Conservation (phyloP, 192 early-diverging fungal genomes). For the Entophlyctis luteolus region DNA sequence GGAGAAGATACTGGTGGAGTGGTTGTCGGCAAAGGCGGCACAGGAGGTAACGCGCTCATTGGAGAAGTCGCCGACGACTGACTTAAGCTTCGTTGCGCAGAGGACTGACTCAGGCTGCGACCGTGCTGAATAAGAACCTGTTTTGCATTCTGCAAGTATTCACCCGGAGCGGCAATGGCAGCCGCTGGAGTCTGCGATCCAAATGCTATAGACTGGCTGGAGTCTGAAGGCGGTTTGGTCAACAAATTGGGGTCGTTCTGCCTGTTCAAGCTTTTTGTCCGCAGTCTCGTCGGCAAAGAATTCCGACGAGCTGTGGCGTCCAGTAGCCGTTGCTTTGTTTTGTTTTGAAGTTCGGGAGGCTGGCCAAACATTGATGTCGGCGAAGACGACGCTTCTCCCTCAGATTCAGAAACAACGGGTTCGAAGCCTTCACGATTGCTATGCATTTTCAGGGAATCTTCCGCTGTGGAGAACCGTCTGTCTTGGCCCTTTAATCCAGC, state of each 20-base stretch:
- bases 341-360: constrained; percentile 6
- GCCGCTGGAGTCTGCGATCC: constrained; percentile 1
- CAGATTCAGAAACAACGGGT: background rate
- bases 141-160: constrained; percentile 34
- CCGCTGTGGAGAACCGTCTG: background rate
- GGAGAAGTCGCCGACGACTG: background rate
- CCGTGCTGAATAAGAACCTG: constrained; percentile 22
- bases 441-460: background rate
- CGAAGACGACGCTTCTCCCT: background rate
- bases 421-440: background rate
- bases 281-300: constrained; percentile 38
- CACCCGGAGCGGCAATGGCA: constrained; percentile 5
- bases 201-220: no score
- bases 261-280: constrained; percentile 36
- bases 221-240: background rate
- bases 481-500: background rate
- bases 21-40: background rate
- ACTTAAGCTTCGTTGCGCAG: background rate
- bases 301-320: constrained; percentile 28
- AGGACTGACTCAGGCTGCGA: background rate
- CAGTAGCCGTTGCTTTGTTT: constrained; percentile 17
- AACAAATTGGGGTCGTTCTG: background rate
- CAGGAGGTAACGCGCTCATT: background rate
- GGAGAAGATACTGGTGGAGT: constrained; percentile 7
- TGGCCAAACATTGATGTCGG: constrained; percentile 15